Conservation (phyloP, 1,139 yeast genomes). For the Eremothecium gossypii region DNA sequence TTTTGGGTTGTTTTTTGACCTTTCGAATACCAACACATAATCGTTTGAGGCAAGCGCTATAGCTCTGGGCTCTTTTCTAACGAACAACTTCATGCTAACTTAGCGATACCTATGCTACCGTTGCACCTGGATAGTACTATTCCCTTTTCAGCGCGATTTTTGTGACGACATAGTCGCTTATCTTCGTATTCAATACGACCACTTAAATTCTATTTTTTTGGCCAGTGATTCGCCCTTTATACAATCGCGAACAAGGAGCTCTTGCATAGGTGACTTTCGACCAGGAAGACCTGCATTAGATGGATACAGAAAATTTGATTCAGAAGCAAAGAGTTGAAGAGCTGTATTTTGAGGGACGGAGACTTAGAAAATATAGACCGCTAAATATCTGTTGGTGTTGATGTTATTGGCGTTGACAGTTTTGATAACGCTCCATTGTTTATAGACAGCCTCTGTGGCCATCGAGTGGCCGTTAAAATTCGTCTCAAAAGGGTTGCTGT, state of each 20-base stretch:
- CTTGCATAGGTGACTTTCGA: too few relatives aligned
- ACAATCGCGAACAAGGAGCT: neutral
- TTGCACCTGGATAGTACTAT: neutral
- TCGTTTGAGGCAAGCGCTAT: constrained; percentile 15
- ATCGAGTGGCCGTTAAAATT: constrained; percentile 48
- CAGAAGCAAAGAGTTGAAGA: constrained; percentile 30
- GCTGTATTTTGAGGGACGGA: constrained; percentile 60
- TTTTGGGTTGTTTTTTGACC: constrained; percentile 4
- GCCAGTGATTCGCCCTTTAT: neutral
- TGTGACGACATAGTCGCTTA: too few relatives aligned
- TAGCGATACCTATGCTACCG: neutral
- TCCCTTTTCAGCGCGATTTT: too few relatives aligned
- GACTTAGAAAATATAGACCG: constrained; percentile 57
- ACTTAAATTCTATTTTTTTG: neutral
- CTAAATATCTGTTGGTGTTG: constrained; percentile 45
- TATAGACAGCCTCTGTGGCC: constrained; percentile 69
- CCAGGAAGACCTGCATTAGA: too few relatives aligned
- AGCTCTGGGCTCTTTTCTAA: constrained; percentile 11
- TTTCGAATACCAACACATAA: constrained; percentile 13
- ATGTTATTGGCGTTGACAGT: constrained; percentile 54
- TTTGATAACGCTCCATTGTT: constrained; percentile 71
- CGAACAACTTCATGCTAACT: constrained; percentile 10
- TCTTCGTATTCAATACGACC: too few relatives aligned
- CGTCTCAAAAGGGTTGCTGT: constrained; percentile 60
- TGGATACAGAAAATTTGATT: neutral